These are phyloP conservation scores for Ensete glaucum DNA, from an alignment of 176 grass and related monocot genomes.

Conservation along the genomic window DNA sequence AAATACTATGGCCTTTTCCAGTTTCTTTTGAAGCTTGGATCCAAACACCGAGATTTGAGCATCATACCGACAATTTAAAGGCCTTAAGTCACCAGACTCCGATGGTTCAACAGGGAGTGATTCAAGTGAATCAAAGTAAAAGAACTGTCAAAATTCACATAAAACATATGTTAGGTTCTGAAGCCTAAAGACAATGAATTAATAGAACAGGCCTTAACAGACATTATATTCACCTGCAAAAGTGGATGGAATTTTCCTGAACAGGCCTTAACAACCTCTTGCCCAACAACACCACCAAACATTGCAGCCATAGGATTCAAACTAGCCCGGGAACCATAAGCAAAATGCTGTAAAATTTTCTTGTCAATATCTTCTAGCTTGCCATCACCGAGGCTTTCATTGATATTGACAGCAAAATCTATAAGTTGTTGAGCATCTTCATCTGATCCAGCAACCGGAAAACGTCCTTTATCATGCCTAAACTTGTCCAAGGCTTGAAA, in stretches of 20 bases:
- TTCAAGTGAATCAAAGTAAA: slow-evolving; percentile 85
- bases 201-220: neutral
- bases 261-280: slow-evolving; percentile 85
- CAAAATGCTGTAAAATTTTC: slow-evolving; percentile 56
- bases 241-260: slow-evolving; percentile 88
- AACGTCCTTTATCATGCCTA: slow-evolving; percentile 39
- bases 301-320: slow-evolving; percentile 85
- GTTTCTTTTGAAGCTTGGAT: slow-evolving; percentile 57
- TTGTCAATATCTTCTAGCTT: slow-evolving; percentile 63
- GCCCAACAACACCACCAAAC: slow-evolving; percentile 74
- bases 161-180: neutral
- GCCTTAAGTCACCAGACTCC: slow-evolving; percentile 49
- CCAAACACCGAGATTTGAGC: slow-evolving; percentile 77
- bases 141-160: slow-evolving; percentile 53
- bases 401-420: slow-evolving; percentile 44
- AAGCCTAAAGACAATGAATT: neutral
- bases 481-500: slow-evolving; percentile 92
- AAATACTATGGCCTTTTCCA: slow-evolving; percentile 70
- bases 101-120: slow-evolving; percentile 76
- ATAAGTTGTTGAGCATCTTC: slow-evolving; percentile 60
- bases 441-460: slow-evolving; percentile 53
- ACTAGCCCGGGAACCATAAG: slow-evolving; percentile 59
- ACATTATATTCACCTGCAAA: slow-evolving; percentile 43
- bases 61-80: slow-evolving; percentile 50
- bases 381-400: slow-evolving; percentile 42